Conservation (phyloP, 805 yeast species). For the Hanseniaspora lindneri region DNA sequence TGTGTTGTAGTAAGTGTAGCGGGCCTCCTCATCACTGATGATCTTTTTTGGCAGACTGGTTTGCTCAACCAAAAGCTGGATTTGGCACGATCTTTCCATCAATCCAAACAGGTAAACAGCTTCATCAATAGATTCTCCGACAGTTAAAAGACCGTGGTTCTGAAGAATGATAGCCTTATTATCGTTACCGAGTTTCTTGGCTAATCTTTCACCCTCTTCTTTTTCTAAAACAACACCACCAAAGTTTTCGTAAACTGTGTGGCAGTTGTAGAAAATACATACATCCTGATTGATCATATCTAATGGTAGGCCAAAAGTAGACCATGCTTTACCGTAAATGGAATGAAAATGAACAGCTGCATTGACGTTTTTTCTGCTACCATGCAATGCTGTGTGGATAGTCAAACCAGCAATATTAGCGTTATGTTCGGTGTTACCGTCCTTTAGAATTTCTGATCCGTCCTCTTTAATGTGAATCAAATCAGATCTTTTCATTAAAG, state of each 20-base stretch:
- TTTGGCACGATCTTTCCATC: constrained; percentile 51
- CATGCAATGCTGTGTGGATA: constrained; percentile 53
- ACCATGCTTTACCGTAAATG: constrained; percentile 49
- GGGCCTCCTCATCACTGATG: constrained; percentile 51
- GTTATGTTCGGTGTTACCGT: constrained; percentile 38
- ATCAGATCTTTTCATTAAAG: constrained; percentile 45
- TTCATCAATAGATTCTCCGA: constrained; percentile 58
- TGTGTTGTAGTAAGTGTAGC: constrained; percentile 45
- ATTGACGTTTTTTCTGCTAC: constrained; percentile 52
- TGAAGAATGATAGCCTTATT: constrained; percentile 48
- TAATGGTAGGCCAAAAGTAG: constrained; percentile 48
- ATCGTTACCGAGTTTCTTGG: constrained; percentile 43
- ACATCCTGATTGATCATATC: constrained; percentile 73
- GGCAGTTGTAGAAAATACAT: constrained; percentile 52
- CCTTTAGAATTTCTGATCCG: constrained; percentile 39
- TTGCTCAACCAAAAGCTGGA: constrained; percentile 49
- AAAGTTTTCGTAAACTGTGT: constrained; percentile 52
- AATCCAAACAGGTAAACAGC: constrained; percentile 54
- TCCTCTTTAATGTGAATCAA: constrained; percentile 50
- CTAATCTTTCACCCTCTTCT: constrained; percentile 50
- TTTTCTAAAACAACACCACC: constrained; percentile 66
- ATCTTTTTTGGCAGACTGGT: constrained; percentile 32
- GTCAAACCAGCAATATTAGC: constrained; percentile 58
- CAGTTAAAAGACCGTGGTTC: constrained; percentile 61
- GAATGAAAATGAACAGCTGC: constrained; percentile 64